These are phyloP conservation scores for Micractinium sp. DNA, from an alignment of 139 green algal species.

Conservation along the genomic window DNA sequence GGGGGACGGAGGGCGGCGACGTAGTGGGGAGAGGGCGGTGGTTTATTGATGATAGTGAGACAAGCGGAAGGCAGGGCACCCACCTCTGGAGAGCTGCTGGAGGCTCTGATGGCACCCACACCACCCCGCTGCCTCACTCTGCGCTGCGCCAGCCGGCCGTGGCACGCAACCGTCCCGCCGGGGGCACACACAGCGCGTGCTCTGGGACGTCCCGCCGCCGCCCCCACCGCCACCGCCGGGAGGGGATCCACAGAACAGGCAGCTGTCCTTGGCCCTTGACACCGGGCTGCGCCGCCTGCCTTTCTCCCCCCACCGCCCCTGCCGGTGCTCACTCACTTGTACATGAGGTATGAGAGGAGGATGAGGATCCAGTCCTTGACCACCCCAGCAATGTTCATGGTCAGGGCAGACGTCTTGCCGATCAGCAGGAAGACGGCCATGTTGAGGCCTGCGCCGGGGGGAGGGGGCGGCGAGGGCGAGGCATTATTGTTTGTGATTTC, in stretches of 20 bases:
- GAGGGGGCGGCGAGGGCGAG: background rate
- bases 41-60: constrained; percentile 20
- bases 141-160: no score
- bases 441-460: constrained; percentile 68
- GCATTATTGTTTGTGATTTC: no score
- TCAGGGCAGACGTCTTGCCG: constrained; percentile 83
- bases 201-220: no score
- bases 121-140: no score
- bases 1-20: background rate
- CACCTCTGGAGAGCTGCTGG: constrained; percentile 38
- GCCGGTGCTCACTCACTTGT: constrained; percentile 61
- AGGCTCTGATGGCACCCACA: no score
- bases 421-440: constrained; percentile 91
- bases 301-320: no score
- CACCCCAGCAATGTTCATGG: constrained; percentile 88
- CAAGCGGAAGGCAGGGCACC: background rate
- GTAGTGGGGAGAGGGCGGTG: background rate
- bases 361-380: constrained; percentile 84
- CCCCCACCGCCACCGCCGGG: no score
- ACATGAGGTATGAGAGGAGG: constrained; percentile 55
- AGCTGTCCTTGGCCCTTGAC: no score
- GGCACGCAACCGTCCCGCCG: no score
- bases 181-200: no score
- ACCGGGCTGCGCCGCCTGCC: no score
- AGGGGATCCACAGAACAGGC: no score